Conservation (phyloP, 768 basidiomycete genomes). For the Auricularia heimuer region DNA sequence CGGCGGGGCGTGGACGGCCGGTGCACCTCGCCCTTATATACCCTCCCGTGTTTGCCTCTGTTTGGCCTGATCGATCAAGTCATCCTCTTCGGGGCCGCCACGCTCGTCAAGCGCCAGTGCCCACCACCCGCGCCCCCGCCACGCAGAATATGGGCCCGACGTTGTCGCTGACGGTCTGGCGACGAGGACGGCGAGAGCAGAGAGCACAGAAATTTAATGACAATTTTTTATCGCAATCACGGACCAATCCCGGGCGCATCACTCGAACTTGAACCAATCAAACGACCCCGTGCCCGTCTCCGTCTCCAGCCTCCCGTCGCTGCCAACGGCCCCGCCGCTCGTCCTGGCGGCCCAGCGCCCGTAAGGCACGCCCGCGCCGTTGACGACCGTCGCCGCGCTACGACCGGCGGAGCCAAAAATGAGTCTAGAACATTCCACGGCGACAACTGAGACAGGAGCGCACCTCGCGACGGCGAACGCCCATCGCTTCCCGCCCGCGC, state of each 20-base stretch:
- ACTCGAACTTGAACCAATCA: slow-evolving; percentile 1
- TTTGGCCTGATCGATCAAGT: neutral
- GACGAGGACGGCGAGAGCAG: neutral
- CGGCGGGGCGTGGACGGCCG: neutral
- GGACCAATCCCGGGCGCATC: neutral
- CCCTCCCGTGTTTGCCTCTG: neutral
- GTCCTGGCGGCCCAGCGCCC: neutral
- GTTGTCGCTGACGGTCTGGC: neutral
- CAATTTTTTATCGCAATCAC: neutral
- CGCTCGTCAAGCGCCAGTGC: neutral
- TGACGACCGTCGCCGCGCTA: neutral
- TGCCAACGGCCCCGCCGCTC: neutral
- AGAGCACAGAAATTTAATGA: neutral
- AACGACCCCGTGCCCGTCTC: neutral
- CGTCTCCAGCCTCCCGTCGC: neutral
- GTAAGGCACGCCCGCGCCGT: neutral
- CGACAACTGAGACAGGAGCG: neutral
- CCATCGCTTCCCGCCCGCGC: neutral
- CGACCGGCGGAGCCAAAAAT: neutral
- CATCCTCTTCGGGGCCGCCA: neutral
- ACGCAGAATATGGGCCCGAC: neutral
- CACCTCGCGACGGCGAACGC: neutral
- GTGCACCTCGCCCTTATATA: neutral
- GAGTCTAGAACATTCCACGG: neutral
- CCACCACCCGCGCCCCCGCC: neutral